A percentile compares a stretch with the other conserved stretches of the same genome.
Conservation (phyloP, 2,329 filamentous ascomycete species). For the Laburnicola sp. region DNA sequence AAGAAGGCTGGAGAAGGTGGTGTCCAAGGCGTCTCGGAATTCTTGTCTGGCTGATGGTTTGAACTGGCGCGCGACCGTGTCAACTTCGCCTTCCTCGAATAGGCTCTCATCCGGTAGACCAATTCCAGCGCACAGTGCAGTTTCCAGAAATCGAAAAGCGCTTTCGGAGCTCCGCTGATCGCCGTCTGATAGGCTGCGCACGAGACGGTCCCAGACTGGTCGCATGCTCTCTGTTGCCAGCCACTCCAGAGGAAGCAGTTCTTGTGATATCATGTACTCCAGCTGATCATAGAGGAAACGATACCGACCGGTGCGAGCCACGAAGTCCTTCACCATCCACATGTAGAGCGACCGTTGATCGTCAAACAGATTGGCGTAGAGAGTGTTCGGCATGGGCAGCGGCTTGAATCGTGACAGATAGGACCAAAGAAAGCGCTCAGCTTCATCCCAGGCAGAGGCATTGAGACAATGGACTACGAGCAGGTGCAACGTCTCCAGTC, state of each 20-base stretch:
- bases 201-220: slow-evolving; percentile 39
- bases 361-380: slow-evolving; percentile 35
- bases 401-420: slow-evolving; percentile 30
- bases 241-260: slow-evolving; percentile 45
- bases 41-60: slow-evolving; percentile 31
- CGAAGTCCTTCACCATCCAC: slow-evolving; percentile 32
- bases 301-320: slow-evolving; percentile 32
- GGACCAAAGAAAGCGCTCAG: slow-evolving; percentile 37
- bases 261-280: slow-evolving; percentile 38
- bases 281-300: slow-evolving; percentile 42
- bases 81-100: slow-evolving; percentile 23
- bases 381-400: slow-evolving; percentile 28
- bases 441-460: slow-evolving; percentile 40
- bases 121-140: slow-evolving; percentile 30
- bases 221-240: slow-evolving; percentile 43
- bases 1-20: slow-evolving; percentile 41
- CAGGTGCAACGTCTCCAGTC: slow-evolving; percentile 24
- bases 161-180: slow-evolving; percentile 29
- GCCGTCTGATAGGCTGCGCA: slow-evolving; percentile 37
- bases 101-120: slow-evolving; percentile 32
- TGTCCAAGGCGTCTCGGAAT: slow-evolving; percentile 39
- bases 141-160: slow-evolving; percentile 38
- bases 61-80: slow-evolving; percentile 22
- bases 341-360: slow-evolving; percentile 30
- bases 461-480: slow-evolving; percentile 36